These are phyloP conservation scores for Stemphylium vesicarium DNA, from an alignment of 2,329 filamentous ascomycete species.

Conservation along the genomic window DNA sequence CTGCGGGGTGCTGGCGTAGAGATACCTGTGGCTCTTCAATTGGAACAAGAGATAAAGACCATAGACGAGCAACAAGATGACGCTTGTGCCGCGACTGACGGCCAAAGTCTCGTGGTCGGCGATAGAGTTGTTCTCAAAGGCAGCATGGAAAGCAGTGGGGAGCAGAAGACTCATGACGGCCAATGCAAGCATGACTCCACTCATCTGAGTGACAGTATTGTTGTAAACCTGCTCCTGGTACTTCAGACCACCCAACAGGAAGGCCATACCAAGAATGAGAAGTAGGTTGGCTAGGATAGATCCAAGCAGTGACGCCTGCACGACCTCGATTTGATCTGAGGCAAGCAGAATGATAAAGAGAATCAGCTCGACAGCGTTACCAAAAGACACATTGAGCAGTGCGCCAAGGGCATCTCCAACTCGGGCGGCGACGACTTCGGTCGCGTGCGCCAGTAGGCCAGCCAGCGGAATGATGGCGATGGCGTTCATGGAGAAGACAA, in stretches of 20 bases:
- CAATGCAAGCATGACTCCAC: constrained; percentile 86
- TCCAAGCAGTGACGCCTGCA: constrained; percentile 87
- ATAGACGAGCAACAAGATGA: constrained; percentile 84
- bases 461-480: constrained; percentile 59
- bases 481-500: constrained; percentile 60
- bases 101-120: constrained; percentile 77
- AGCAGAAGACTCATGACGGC: constrained; percentile 88
- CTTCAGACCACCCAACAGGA: constrained; percentile 82
- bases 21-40: constrained; percentile 87
- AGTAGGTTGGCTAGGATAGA: constrained; percentile 89
- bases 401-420: constrained; percentile 58
- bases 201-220: constrained; percentile 95
- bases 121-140: constrained; percentile 67
- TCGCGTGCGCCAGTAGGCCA: constrained; percentile 57
- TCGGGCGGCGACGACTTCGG: constrained; percentile 56
- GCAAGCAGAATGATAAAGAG: constrained; percentile 55
- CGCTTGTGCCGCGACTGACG: constrained; percentile 87
- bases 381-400: constrained; percentile 60
- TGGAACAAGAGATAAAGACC: constrained; percentile 85
- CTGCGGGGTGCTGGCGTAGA: constrained; percentile 91
- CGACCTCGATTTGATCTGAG: constrained; percentile 82
- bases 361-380: constrained; percentile 61
- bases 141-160: constrained; percentile 92
- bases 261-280: constrained; percentile 89
- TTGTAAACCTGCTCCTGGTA: constrained; percentile 96